These are phyloP conservation scores for Fraxinus anomala DNA, from an alignment of 257 asterid species.

Conservation along the genomic window DNA sequence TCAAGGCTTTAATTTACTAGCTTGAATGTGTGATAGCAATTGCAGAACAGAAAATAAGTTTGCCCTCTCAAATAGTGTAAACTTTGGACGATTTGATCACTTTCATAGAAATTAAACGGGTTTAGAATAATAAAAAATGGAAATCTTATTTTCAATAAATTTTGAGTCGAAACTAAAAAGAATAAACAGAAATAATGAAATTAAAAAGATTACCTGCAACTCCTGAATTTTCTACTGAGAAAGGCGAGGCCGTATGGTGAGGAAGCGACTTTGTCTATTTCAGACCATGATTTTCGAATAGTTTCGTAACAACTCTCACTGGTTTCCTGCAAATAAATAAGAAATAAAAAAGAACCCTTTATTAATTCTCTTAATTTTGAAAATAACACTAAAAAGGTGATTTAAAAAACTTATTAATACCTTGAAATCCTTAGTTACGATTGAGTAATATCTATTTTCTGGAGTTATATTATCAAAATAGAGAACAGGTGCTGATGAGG, in stretches of 20 bases:
- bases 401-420: slow-evolving; percentile 26
- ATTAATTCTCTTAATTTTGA: background rate
- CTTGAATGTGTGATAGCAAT: too few relatives aligned
- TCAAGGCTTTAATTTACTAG: too few relatives aligned
- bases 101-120: too few relatives aligned
- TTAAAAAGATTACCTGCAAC: slow-evolving; percentile 52
- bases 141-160: background rate
- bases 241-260: slow-evolving; percentile 49
- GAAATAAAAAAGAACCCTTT: background rate
- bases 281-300: slow-evolving; percentile 64
- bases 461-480: slow-evolving; percentile 73
- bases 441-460: slow-evolving; percentile 50
- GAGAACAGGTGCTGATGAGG: slow-evolving; percentile 82
- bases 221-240: slow-evolving; percentile 51
- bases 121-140: too few relatives aligned
- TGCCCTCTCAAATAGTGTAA: too few relatives aligned
- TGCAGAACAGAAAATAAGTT: too few relatives aligned
- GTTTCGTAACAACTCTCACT: slow-evolving; percentile 54
- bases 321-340: slow-evolving; percentile 41
- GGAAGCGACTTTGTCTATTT: slow-evolving; percentile 58
- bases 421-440: slow-evolving; percentile 59
- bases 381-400: background rate
- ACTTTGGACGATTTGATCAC: too few relatives aligned
- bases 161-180: background rate
- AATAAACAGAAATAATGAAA: background rate